Evolutionary conservation across 768 basidiomycete species (phyloP).

Genomic region (Lactarius akahatsu): DNA sequence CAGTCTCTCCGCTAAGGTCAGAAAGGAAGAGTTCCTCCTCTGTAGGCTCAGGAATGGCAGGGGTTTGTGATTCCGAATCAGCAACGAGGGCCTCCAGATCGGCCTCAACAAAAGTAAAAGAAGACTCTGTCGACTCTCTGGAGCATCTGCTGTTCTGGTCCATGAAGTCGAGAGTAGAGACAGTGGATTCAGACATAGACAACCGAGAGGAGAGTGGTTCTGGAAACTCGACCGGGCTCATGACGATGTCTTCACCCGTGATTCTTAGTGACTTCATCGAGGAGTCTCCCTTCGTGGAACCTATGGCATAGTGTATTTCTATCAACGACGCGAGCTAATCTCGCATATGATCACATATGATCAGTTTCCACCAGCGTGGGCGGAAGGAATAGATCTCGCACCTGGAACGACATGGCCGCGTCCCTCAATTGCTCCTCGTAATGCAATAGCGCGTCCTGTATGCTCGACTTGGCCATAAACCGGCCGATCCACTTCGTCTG

Average conservation of each 20-base stretch:
- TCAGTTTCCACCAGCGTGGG: background rate
- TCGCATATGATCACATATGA: background rate
- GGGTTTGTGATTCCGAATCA: background rate
- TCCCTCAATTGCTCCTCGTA: constrained; percentile 26
- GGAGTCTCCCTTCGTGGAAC: background rate
- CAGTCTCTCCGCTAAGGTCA: constrained; percentile 11
- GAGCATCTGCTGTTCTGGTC: background rate
- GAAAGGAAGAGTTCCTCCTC: constrained; percentile 29
- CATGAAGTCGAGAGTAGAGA: constrained; percentile 5
- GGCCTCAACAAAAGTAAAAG: constrained; percentile 17
- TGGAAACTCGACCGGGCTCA: constrained; percentile 10
- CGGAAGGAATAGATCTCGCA: background rate
- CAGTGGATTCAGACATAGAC: constrained; percentile 1
- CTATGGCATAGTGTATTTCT: constrained; percentile 31
- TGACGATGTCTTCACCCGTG: constrained; percentile 11
- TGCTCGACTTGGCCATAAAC: constrained; percentile 24
- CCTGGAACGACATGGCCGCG: constrained; percentile 30
- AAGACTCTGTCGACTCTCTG: constrained; percentile 2
- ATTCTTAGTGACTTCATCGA: background rate
- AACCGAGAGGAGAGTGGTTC: background rate
- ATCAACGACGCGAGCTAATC: constrained; percentile 29
- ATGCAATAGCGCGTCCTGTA: constrained; percentile 22
- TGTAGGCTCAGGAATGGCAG: constrained; percentile 1
- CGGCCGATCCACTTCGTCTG: constrained; percentile 30
- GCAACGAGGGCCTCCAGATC: background rate